These are phyloP conservation scores for Aschersonia sp. DNA, from an alignment of 2,329 filamentous ascomycete genomes.

Conservation along the genomic window DNA sequence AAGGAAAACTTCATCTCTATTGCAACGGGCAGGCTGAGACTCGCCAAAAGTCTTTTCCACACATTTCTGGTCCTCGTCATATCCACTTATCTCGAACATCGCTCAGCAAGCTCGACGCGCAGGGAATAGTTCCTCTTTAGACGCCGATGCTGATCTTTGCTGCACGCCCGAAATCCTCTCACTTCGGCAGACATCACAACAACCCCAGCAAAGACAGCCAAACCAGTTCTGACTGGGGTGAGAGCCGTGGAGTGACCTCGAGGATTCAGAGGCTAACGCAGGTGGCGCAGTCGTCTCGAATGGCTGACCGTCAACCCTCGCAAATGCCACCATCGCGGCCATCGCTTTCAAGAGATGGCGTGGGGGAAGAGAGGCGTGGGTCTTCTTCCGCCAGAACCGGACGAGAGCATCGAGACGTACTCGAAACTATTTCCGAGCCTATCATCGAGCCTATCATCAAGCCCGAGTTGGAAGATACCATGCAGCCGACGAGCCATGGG, in stretches of 20 bases:
- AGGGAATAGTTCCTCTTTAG: neutral
- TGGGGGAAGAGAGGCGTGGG: no score
- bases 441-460: no score
- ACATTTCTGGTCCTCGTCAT: neutral
- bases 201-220: neutral
- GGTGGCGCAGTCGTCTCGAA: constrained; percentile 8
- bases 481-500: neutral
- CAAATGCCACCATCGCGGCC: constrained; percentile 28
- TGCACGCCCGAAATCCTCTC: constrained; percentile 2
- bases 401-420: no score
- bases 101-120: neutral
- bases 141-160: constrained; percentile 5
- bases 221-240: constrained; percentile 1
- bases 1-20: no score
- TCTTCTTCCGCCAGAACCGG: neutral
- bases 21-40: no score
- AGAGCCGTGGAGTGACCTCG: constrained; percentile 3
- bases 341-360: constrained; percentile 1
- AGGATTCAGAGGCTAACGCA: constrained; percentile 4
- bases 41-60: no score
- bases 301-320: constrained; percentile 21
- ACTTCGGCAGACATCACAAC: constrained; percentile 4
- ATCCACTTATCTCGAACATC: neutral
- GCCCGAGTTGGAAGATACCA: no score
- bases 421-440: no score